These are phyloP conservation scores for Lichtheimia ramosa DNA, from an alignment of 371 early-diverging fungal species.

Conservation along the genomic window DNA sequence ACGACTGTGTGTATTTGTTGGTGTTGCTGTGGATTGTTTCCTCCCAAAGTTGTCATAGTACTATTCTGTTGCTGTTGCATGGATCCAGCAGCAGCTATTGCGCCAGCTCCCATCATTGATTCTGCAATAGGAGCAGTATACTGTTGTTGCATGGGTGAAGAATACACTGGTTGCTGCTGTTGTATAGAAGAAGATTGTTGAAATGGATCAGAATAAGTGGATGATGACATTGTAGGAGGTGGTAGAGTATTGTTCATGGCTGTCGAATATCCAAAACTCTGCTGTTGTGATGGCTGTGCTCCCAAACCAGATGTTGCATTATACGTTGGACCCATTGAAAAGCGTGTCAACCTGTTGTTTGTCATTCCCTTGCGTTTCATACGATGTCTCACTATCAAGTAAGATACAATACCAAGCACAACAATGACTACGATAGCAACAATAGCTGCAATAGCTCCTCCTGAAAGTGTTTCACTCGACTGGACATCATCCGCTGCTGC, in stretches of 20 bases:
- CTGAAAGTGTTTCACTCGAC: slow-evolving; percentile 10
- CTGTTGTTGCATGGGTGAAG: neutral
- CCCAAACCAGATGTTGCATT: slow-evolving; percentile 6
- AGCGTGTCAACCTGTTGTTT: slow-evolving; percentile 11
- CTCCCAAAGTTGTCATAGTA: neutral
- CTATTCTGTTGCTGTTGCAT: slow-evolving; percentile 5
- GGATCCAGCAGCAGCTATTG: slow-evolving; percentile 2
- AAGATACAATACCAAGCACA: slow-evolving; percentile 14
- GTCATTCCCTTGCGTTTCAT: slow-evolving; percentile 4
- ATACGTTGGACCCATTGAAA: slow-evolving; percentile 13
- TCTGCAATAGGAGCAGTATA: neutral
- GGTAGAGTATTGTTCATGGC: neutral
- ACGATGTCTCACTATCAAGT: slow-evolving; percentile 18
- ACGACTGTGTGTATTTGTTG: slow-evolving; percentile 32
- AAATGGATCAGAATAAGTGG: neutral
- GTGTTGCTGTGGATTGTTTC: neutral
- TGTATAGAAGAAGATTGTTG: neutral
- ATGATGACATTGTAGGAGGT: slow-evolving; percentile 1
- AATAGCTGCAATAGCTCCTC: slow-evolving; percentile 24
- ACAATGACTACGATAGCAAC: slow-evolving; percentile 19
- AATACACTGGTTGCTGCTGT: slow-evolving; percentile 1
- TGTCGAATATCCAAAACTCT: slow-evolving; percentile 4
- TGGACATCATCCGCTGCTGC: neutral
- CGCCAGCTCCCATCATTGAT: slow-evolving; percentile 1
- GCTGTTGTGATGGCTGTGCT: slow-evolving; percentile 8